These are phyloP conservation scores for Tolypocladium endophyticum DNA, from an alignment of 2,329 filamentous ascomycete genomes.

Conservation along the genomic window DNA sequence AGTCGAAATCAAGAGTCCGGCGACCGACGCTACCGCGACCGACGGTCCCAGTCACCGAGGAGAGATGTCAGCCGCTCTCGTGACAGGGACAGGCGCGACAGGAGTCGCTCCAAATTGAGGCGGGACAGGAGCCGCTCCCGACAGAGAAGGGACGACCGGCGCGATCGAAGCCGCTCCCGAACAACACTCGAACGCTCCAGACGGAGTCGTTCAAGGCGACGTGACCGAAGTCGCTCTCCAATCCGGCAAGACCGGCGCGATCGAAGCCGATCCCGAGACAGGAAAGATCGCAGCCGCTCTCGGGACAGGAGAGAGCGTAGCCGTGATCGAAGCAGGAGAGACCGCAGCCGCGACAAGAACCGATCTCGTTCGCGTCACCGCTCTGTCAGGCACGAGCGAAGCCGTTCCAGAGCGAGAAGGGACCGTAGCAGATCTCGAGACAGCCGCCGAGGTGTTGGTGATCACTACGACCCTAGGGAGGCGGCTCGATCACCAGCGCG, in stretches of 20 bases:
- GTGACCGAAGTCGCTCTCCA: constrained; percentile 27
- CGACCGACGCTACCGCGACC: constrained; percentile 20
- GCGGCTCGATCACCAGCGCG: constrained; percentile 10
- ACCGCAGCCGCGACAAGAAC: constrained; percentile 9
- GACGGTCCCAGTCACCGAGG: constrained; percentile 27
- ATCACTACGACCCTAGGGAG: constrained; percentile 10
- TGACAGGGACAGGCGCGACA: constrained; percentile 21
- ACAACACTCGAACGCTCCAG: constrained; percentile 21
- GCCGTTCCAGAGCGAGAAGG: constrained; percentile 14
- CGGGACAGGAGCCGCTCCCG: constrained; percentile 31
- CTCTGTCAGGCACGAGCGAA: constrained; percentile 19
- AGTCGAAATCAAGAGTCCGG: constrained; percentile 16
- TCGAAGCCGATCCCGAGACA: constrained; percentile 16
- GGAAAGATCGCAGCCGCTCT: constrained; percentile 2
- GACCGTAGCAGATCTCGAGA: constrained; percentile 12
- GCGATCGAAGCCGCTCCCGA: constrained; percentile 23
- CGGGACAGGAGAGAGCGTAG: background rate
- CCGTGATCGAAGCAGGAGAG: constrained; percentile 5
- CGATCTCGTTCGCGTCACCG: constrained; percentile 16
- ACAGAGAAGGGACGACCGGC: constrained; percentile 18
- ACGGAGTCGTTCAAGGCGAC: constrained; percentile 22
- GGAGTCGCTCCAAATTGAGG: constrained; percentile 23
- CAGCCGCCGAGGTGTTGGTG: constrained; percentile 8
- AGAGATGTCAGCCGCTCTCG: constrained; percentile 23
- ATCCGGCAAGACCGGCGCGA: constrained; percentile 19